Base-by-base conservation (phyloP, 1,139 yeast genomes). In the Geotrichum siamense region DNA sequence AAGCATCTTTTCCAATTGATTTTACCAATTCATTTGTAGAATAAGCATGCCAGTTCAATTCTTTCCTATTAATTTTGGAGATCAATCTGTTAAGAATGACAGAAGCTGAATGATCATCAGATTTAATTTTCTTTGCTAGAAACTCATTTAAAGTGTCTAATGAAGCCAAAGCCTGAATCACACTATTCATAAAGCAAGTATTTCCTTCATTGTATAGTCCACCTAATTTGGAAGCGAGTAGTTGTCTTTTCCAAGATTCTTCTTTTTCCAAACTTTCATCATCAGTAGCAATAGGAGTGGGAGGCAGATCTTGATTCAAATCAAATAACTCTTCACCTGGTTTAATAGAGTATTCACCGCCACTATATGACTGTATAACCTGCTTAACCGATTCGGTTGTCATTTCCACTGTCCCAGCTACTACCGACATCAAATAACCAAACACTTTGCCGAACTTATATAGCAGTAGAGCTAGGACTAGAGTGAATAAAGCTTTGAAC, bases 121-220 rank as follows among this genome's bases (percentile, higher is more conserved):
- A 35, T 23, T 39, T 25, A 12, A 25, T 15, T 4, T 29, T 23
- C 4, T 69, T 63, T 41, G 77, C 76, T 45, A 84, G 68, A 55
- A 82, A 84, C 25, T 68, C 67, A 29, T 72, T 53, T 26, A 87
- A 65, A 41, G 79, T 76, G 29, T 73, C 70, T 1, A 93, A 80
- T 0, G 94, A 81, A 0, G 95, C 89, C 51, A 87, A 67, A 12
- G 86, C 75, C 62, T 87, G 96, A 30, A 87, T 67, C 1, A 87
- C 95, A 17, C 87, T 79, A 62, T 87, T 87, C 94, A 87, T 86
- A 56, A 87, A 87, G 61, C 96, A 87, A 0, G 95, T 85, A 57
- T 87, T 87, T 12, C 96, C 96, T 53, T 86, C 96, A 61, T 87
- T 87, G 50, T 77, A 74, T 35, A 87, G 69, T 1, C 96, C 96